Percentiles rank a stretch among this genome's conserved stretches.
Evolutionary conservation across 192 early-diverging fungal species (phyloP).

Genomic region (Nowakowskiella sp.): DNA sequence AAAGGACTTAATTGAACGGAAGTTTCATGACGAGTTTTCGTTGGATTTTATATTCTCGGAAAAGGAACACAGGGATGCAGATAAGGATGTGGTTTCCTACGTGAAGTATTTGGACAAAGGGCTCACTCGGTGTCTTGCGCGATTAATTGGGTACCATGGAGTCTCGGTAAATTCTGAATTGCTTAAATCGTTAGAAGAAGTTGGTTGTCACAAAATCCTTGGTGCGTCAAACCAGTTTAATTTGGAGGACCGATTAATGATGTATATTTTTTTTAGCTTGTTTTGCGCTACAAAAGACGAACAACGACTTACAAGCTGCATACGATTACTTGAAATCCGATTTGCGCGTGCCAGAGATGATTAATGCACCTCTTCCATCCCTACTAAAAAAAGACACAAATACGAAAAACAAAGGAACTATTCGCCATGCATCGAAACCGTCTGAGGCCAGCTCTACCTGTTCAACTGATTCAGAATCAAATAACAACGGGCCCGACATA

Average conservation of each 20-base stretch:
- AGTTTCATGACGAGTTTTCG: slow-evolving; percentile 31
- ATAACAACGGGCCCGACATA: not conserved
- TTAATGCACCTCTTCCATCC: not conserved
- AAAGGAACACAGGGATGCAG: slow-evolving; percentile 1
- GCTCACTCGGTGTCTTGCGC: slow-evolving; percentile 27
- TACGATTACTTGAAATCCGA: slow-evolving; percentile 11
- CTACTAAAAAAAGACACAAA: no score
- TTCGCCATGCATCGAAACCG: not conserved
- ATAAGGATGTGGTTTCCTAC: slow-evolving; percentile 18
- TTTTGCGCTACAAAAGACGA: slow-evolving; percentile 35
- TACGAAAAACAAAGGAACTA: no score
- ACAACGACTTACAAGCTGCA: slow-evolving; percentile 35
- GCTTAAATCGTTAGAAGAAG: slow-evolving; percentile 24
- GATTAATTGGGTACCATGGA: slow-evolving; percentile 31
- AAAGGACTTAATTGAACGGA: slow-evolving; percentile 25
- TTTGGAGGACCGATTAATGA: not conserved
- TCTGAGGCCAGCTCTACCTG: slow-evolving; percentile 3
- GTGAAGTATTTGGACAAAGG: slow-evolving; percentile 24
- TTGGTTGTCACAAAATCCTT: slow-evolving; percentile 27
- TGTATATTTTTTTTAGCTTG: slow-evolving; percentile 14
- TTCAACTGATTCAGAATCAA: slow-evolving; percentile 1
- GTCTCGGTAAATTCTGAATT: slow-evolving; percentile 28
- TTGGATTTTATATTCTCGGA: slow-evolving; percentile 41
- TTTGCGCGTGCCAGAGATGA: not conserved
- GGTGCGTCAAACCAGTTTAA: slow-evolving; percentile 18